Percentiles rank a stretch among this genome's conserved stretches.
These are phyloP conservation scores for Xylaria sp. DNA, from an alignment of 495 filamentous ascomycete species.

Conservation along the genomic window DNA sequence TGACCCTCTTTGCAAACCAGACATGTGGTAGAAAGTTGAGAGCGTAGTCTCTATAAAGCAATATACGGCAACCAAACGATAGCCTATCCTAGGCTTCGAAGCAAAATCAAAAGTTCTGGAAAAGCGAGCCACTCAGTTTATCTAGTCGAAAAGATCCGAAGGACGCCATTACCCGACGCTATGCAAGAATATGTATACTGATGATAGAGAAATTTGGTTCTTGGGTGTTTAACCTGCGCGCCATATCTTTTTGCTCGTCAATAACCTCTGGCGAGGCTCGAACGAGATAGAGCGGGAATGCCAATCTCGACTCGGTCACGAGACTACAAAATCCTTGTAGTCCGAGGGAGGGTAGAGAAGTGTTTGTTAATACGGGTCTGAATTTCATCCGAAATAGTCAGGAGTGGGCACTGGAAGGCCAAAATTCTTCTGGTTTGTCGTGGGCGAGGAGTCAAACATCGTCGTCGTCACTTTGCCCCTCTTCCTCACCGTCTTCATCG, in stretches of 20 bases:
- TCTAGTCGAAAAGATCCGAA: conserved; percentile 22
- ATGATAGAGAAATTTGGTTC: neutral
- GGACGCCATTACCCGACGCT: conserved; percentile 30
- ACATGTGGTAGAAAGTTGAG: neutral
- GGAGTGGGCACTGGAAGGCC: neutral
- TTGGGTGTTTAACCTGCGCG: neutral
- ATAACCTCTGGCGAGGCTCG: neutral
- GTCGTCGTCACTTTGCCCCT: conserved; percentile 50
- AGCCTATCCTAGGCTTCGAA: conserved; percentile 13
- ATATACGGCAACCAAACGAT: neutral
- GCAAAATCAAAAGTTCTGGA: conserved; percentile 12
- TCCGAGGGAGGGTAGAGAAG: neutral
- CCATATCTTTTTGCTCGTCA: neutral
- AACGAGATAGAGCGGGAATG: neutral
- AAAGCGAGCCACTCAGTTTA: conserved; percentile 13
- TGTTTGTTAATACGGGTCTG: neutral
- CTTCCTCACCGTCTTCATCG: conserved; percentile 61
- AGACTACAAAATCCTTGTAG: neutral
- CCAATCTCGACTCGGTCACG: neutral
- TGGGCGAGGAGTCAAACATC: conserved; percentile 40
- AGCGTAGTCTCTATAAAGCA: conserved; percentile 2
- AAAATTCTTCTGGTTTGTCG: neutral
- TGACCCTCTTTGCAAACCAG: neutral
- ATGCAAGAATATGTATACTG: conserved; percentile 27
- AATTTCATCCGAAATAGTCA: neutral